Conservation (phyloP, 441 rosid species). For the Adansonia madagascariensis region DNA sequence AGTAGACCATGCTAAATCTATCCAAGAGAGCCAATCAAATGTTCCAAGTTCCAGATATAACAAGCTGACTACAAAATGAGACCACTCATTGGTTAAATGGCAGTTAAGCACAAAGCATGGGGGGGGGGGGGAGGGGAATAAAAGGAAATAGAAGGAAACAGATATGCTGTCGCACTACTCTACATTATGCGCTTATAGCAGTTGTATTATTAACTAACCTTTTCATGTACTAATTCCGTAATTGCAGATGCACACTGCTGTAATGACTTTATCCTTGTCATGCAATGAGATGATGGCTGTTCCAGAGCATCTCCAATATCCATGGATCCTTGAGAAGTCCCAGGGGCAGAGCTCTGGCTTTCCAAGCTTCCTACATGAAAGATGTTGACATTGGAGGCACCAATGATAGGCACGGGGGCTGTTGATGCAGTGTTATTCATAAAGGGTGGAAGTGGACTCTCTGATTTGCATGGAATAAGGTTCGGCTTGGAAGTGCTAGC, state of each 20-base stretch:
- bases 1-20: slow-evolving; percentile 7
- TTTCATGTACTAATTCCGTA: slow-evolving; percentile 63
- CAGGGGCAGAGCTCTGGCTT: slow-evolving; percentile 67
- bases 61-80: slow-evolving; percentile 3
- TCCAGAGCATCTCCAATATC: slow-evolving; percentile 70
- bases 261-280: slow-evolving; percentile 80
- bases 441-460: slow-evolving; percentile 47
- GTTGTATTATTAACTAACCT: slow-evolving; percentile 44
- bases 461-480: slow-evolving; percentile 53
- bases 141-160: neutral
- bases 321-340: slow-evolving; percentile 79
- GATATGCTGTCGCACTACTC: neutral
- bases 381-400: slow-evolving; percentile 44
- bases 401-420: slow-evolving; percentile 71
- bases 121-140: neutral
- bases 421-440: slow-evolving; percentile 44
- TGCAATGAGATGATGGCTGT: slow-evolving; percentile 67
- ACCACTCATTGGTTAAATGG: neutral
- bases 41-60: neutral
- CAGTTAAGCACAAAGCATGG: neutral
- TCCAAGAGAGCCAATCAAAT: slow-evolving; percentile 17
- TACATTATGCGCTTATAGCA: neutral
- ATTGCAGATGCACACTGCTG: slow-evolving; percentile 72
- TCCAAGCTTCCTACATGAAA: slow-evolving; percentile 60
- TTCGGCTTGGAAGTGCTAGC: slow-evolving; percentile 59